Evolutionary conservation across 257 asterid species (phyloP).

Genomic region (Marsdenia floribunda): DNA sequence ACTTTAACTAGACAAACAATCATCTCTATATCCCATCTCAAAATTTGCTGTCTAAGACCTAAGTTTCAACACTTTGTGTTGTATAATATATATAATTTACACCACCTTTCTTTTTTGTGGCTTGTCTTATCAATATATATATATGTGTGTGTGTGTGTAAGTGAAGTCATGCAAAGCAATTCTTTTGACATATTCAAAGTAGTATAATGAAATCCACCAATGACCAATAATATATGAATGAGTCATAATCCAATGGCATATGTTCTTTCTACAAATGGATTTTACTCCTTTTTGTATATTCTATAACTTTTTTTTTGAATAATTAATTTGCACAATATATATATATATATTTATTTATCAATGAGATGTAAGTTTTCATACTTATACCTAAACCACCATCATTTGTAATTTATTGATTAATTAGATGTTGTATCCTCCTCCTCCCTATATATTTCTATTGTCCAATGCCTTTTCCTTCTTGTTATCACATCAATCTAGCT

Average conservation of each 20-base stretch:
- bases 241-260: constrained; percentile 7
- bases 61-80: background rate
- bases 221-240: constrained; percentile 6
- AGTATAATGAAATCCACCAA: constrained; percentile 3
- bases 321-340: background rate
- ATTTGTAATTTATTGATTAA: background rate
- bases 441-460: background rate
- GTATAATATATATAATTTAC: background rate
- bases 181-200: background rate
- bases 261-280: background rate
- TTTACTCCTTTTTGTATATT: background rate
- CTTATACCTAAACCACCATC: constrained; percentile 19
- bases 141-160: too few species aligned
- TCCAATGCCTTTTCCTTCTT: background rate
- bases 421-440: background rate
- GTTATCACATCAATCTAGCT: background rate
- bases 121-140: background rate
- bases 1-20: background rate
- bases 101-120: background rate
- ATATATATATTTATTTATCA: background rate
- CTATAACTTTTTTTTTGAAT: background rate
- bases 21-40: background rate
- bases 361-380: background rate
- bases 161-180: constrained; percentile 5
- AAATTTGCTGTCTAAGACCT: background rate